These are phyloP conservation scores for Didymella exigua DNA, from an alignment of 2,329 filamentous ascomycete genomes.

Conservation along the genomic window DNA sequence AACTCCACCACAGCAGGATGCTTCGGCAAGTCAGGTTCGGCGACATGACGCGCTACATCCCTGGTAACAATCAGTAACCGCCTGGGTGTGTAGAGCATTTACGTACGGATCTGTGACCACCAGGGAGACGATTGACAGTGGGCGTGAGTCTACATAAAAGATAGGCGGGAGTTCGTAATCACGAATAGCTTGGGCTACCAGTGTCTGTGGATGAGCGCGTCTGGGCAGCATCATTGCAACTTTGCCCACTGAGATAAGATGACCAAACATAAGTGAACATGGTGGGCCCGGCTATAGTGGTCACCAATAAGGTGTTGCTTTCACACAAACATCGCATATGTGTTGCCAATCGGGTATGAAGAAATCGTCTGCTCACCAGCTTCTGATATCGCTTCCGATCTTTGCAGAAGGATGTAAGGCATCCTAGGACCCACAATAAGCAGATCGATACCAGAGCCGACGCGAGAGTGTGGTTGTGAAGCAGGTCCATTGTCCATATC, in stretches of 20 bases:
- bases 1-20: background rate
- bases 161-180: conserved; percentile 45
- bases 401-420: background rate
- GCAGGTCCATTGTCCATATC: background rate
- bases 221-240: conserved; percentile 40
- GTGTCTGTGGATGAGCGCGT: conserved; percentile 44
- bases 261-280: conserved; percentile 44
- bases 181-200: conserved; percentile 17
- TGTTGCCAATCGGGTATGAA: background rate
- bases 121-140: background rate
- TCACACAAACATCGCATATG: background rate
- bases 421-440: background rate
- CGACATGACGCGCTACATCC: background rate
- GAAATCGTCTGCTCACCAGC: background rate
- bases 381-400: background rate
- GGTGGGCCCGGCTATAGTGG: conserved; percentile 44
- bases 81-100: too few species aligned
- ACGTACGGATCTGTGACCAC: background rate
- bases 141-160: conserved; percentile 49
- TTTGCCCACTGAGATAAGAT: conserved; percentile 43
- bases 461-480: background rate
- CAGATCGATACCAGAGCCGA: background rate
- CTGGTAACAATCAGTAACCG: too few species aligned
- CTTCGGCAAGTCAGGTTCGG: background rate
- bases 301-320: background rate